Conservation (phyloP, 2,329 filamentous ascomycete species). For the Trichoderma koningii region DNA sequence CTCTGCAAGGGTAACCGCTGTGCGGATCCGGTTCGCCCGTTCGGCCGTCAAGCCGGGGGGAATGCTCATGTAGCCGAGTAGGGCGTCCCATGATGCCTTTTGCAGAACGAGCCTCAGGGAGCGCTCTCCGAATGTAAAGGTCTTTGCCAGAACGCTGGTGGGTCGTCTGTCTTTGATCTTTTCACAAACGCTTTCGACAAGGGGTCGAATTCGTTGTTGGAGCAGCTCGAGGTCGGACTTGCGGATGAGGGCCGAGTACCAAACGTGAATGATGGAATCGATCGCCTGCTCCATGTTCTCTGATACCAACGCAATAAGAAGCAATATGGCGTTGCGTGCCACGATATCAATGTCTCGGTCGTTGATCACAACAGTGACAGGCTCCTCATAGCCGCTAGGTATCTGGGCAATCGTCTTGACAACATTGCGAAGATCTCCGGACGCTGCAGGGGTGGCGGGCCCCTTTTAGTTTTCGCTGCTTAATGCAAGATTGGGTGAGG, state of each 20-base stretch:
- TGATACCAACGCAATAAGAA: conserved; percentile 20
- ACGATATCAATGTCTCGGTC: conserved; percentile 1
- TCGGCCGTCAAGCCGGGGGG: not conserved
- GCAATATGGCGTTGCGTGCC: conserved; percentile 11
- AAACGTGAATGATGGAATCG: conserved; percentile 31
- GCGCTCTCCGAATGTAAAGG: not conserved
- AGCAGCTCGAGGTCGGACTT: conserved; percentile 25
- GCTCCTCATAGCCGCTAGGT: not conserved
- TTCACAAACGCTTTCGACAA: not conserved
- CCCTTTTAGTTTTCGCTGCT: not conserved
- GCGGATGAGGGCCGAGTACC: conserved; percentile 30
- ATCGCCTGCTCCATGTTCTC: conserved; percentile 24
- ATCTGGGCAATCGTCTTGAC: conserved; percentile 14
- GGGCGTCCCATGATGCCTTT: not conserved
- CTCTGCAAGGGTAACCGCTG: not conserved
- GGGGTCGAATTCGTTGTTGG: not conserved
- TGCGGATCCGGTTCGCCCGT: not conserved
- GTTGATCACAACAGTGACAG: not conserved
- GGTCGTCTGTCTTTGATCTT: not conserved
- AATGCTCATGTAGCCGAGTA: not conserved
- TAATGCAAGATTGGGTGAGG: too few species aligned
- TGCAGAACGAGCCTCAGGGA: not conserved
- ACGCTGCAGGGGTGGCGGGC: not conserved
- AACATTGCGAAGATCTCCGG: conserved; percentile 16
- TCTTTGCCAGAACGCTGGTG: not conserved